These are phyloP conservation scores for Penicillium freii DNA, from an alignment of 2,329 filamentous ascomycete genomes.

Conservation along the genomic window DNA sequence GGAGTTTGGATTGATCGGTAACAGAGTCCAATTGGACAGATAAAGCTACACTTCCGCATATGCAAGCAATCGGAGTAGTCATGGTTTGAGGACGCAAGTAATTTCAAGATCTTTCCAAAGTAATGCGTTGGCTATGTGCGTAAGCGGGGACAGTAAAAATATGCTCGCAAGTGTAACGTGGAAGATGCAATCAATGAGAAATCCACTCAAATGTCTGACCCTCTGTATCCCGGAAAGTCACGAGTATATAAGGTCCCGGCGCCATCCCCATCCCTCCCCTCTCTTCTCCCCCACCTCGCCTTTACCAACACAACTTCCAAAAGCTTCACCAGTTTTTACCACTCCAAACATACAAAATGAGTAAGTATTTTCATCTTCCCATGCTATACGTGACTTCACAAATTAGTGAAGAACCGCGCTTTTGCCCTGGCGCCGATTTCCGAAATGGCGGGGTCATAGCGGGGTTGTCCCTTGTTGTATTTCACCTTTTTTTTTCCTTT, in stretches of 20 bases:
- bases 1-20: slow-evolving; percentile 22
- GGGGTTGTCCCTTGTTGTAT: slow-evolving; percentile 11
- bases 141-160: slow-evolving; percentile 28
- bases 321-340: slow-evolving; percentile 8
- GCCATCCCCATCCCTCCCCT: slow-evolving; percentile 12
- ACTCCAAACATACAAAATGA: slow-evolving; percentile 24
- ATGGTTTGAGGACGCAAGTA: slow-evolving; percentile 5
- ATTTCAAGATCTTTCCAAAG: background rate
- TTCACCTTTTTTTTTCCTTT: background rate
- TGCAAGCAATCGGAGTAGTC: slow-evolving; percentile 27
- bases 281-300: slow-evolving; percentile 4
- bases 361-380: slow-evolving; percentile 15
- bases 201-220: background rate
- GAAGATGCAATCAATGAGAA: background rate
- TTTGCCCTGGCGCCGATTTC: background rate
- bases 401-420: background rate
- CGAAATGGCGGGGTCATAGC: slow-evolving; percentile 24
- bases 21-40: slow-evolving; percentile 25
- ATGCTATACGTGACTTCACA: background rate
- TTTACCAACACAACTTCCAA: background rate
- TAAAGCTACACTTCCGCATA: slow-evolving; percentile 29
- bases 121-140: slow-evolving; percentile 22
- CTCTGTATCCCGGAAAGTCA: slow-evolving; percentile 19
- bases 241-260: slow-evolving; percentile 25
- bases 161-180: slow-evolving; percentile 17